Evolutionary conservation across 805 yeast species (phyloP), one percentile per base, ranked within the genome.

Genomic region (Zygosaccharomyces bisporus): DNA sequence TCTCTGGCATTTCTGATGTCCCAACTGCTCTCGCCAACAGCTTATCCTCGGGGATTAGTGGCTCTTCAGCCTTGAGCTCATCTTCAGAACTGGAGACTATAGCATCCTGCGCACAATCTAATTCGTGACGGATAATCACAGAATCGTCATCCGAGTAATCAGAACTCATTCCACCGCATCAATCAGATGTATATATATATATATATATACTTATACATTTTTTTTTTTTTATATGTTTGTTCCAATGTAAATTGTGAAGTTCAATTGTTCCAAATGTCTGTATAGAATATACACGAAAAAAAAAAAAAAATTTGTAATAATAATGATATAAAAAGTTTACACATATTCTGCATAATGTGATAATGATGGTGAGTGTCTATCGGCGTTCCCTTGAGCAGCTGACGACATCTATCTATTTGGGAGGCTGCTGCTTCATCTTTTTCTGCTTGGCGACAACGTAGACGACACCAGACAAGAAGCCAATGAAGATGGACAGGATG

Each of bases 391-490:
- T 27, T 27, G 31, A 27, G 3, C 31, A 14, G 16, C 10, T 27
- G 10, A n/a, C 10, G n/a, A 27, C 13, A 4, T 6, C n/a, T 9
- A 10, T 6, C 30, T 20, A 37, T 37, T 37, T 37, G 10, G 45
- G 32, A 10, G 47, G 45, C 29, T 43, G 50, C 32, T 55, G 56
- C 45, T 60, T 63, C 45, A 57, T 77, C 73, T 90, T 95, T 75
- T 83, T 84, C 74, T 90, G 88, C 74, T 90, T 93, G 53, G 98
- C 96, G 54, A 86, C 85, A 49, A 97, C 91, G 68, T 93, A 93
- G 43, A 90, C 96, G 56, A 93, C 73, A 68, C 99, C 99, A 51
- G 99, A 95, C 52, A 81, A 72, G 72, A 93, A 93, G 47, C 99
- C 99, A 54, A 91, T 76, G 61, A 87, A 79, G 64, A 93, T 93